Percentiles rank a stretch among this genome's conserved stretches.
Evolutionary conservation across 2,329 filamentous ascomycete species (phyloP).

Genomic region (Xylaria sp.): DNA sequence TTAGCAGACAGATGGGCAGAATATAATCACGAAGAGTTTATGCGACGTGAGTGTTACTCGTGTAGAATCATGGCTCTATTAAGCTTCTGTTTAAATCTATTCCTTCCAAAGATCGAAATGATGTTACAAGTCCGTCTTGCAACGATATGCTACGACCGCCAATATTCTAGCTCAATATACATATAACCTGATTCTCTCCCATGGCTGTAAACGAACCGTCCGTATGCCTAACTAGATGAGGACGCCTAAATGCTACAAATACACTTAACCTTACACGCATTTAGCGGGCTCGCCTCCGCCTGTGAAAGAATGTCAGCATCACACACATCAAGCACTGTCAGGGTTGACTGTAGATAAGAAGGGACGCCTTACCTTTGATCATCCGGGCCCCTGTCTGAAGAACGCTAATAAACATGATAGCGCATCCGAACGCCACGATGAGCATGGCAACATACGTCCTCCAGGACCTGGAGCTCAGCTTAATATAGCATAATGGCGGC

Average conservation of each 20-base stretch:
- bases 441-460: slow-evolving; percentile 77
- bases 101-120: slow-evolving; percentile 4
- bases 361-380: slow-evolving; percentile 55
- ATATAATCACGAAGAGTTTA: not conserved
- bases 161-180: not conserved
- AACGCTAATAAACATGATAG: slow-evolving; percentile 84
- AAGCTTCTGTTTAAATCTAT: slow-evolving; percentile 6
- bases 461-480: slow-evolving; percentile 81
- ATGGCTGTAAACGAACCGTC: slow-evolving; percentile 13
- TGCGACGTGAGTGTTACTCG: not conserved
- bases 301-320: slow-evolving; percentile 38
- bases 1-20: not conserved
- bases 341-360: no score
- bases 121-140: not conserved
- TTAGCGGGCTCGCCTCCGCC: slow-evolving; percentile 47
- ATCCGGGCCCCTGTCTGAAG: slow-evolving; percentile 78
- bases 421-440: slow-evolving; percentile 79
- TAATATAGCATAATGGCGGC: slow-evolving; percentile 94
- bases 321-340: no score
- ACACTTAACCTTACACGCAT: slow-evolving; percentile 43
- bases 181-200: not conserved
- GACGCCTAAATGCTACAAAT: slow-evolving; percentile 28
- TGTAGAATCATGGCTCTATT: slow-evolving; percentile 5
- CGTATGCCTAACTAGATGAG: slow-evolving; percentile 6
- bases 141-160: slow-evolving; percentile 6